Conservation (phyloP, 2,329 filamentous ascomycete genomes). For the Blumeria graminis region DNA sequence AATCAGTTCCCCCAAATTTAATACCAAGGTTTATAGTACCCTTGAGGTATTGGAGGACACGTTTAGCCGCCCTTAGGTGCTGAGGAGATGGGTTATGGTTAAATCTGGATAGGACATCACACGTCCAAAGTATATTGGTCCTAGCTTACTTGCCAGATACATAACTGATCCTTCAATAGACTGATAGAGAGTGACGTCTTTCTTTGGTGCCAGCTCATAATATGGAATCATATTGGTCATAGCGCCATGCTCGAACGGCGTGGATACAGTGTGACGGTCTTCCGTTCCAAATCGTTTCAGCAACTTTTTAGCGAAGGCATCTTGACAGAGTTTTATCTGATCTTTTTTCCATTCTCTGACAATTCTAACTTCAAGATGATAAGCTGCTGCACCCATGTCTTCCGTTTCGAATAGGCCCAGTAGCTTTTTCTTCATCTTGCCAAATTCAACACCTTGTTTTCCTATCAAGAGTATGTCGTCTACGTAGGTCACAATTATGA, state of each 20-base stretch:
- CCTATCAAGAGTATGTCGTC: neutral
- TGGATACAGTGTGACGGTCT: neutral
- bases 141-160: neutral
- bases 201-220: neutral
- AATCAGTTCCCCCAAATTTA: neutral
- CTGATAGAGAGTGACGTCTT: constrained; percentile 1
- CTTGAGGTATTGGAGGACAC: neutral
- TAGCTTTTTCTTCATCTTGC: neutral
- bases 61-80: neutral
- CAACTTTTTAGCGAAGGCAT: neutral
- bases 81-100: neutral
- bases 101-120: neutral
- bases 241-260: neutral
- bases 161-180: constrained; percentile 1
- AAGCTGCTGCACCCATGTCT: neutral
- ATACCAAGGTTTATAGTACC: neutral
- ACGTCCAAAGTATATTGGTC: neutral
- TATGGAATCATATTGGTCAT: neutral
- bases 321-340: neutral
- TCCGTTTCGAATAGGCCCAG: neutral
- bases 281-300: neutral
- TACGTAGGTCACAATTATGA: neutral
- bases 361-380: neutral
- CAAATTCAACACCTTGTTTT: neutral
- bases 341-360: neutral